These are phyloP conservation scores for Neurospora sp. DNA, from an alignment of 495 filamentous ascomycete genomes.

Conservation along the genomic window DNA sequence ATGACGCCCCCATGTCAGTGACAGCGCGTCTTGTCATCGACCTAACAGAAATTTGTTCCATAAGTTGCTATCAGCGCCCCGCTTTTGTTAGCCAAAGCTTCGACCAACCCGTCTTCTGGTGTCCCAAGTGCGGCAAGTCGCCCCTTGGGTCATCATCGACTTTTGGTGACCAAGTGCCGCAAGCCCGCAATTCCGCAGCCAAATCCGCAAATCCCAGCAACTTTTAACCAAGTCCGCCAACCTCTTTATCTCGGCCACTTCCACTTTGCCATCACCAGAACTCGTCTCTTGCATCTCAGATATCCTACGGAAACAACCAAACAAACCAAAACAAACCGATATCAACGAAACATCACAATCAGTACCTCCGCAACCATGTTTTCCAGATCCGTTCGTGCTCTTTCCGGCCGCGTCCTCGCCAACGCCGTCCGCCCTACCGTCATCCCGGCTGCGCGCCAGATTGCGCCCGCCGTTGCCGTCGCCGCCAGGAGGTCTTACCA, in stretches of 20 bases:
- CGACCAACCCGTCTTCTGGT: constrained; percentile 5
- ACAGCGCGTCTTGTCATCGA: background rate
- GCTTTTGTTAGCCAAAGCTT: constrained; percentile 14
- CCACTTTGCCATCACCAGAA: background rate
- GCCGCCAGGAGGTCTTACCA: constrained; percentile 42
- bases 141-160: constrained; percentile 22
- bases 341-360: background rate
- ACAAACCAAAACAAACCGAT: background rate
- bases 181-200: background rate
- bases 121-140: constrained; percentile 11
- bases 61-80: background rate
- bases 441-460: constrained; percentile 25
- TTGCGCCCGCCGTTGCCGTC: constrained; percentile 23
- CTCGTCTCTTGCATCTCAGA: background rate
- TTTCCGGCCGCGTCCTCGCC: constrained; percentile 17
- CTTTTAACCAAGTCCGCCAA: constrained; percentile 11
- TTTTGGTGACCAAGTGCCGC: constrained; percentile 18
- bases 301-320: background rate
- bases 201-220: constrained; percentile 10
- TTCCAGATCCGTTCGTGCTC: constrained; percentile 24
- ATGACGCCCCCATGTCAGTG: constrained; percentile 10
- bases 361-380: constrained; percentile 19
- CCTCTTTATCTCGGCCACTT: background rate
- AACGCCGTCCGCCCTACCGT: constrained; percentile 14
- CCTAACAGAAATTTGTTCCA: constrained; percentile 2